Conservation (phyloP, 768 basidiomycete genomes). For the Suillus subaureus region DNA sequence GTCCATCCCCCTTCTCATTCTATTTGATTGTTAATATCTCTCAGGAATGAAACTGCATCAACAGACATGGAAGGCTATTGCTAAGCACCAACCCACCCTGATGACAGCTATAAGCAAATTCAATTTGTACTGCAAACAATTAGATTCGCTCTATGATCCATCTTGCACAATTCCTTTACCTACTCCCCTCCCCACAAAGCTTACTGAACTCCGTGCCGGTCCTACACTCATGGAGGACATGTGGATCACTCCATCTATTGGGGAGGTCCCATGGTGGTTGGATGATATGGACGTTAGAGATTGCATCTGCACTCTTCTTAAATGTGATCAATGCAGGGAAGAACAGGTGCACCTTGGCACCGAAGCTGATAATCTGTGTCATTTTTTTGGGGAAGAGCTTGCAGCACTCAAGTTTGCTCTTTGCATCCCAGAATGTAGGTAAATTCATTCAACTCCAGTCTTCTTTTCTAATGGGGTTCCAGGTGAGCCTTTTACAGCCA, state of each 20-base stretch:
- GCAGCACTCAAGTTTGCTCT: conserved; percentile 23
- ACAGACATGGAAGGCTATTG: conserved; percentile 29
- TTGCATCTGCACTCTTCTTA: conserved; percentile 34
- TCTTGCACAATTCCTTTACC: conserved; percentile 2
- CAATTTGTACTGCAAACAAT: background rate
- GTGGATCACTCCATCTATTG: conserved; percentile 29
- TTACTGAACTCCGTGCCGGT: conserved; percentile 1
- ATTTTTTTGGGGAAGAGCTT: conserved; percentile 37
- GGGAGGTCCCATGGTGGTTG: conserved; percentile 33
- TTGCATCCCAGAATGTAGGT: conserved; percentile 15
- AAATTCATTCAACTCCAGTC: no score
- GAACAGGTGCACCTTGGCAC: conserved; percentile 26
- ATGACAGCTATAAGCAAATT: conserved; percentile 9
- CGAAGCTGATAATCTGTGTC: conserved; percentile 38
- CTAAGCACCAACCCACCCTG: conserved; percentile 28
- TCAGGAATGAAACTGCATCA: conserved; percentile 36
- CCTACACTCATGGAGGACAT: conserved; percentile 39
- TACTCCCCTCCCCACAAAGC: conserved; percentile 1
- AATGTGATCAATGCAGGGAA: conserved; percentile 31
- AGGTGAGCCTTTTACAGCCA: no score
- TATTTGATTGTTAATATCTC: background rate
- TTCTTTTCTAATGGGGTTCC: no score
- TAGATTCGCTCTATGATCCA: background rate
- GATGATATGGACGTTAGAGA: conserved; percentile 31
- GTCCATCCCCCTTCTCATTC: background rate